Percentiles rank a stretch among this genome's conserved stretches.
These are phyloP conservation scores for Trichomonas tenax DNA, from an alignment of 208 protist species.

Conservation along the genomic window DNA sequence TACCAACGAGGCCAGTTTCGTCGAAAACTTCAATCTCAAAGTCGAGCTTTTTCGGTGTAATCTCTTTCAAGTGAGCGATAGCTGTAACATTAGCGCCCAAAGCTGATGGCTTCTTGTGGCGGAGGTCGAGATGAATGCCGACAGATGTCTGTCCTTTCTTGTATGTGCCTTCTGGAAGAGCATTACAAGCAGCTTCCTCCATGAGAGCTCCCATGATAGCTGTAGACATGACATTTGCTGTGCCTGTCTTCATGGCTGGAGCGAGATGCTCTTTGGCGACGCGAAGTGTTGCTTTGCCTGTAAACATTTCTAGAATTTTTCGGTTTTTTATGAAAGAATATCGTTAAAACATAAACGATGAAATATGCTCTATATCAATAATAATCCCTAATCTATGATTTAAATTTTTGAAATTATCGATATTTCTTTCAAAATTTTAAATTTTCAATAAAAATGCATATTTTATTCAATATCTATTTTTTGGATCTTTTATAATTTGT, in stretches of 20 bases:
- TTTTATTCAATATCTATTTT: no score
- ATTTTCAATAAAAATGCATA: no score
- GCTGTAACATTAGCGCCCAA: neutral
- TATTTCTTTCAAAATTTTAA: no score
- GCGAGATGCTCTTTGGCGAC: neutral
- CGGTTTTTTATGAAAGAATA: no score
- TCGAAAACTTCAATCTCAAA: conserved; percentile 9
- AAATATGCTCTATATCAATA: no score
- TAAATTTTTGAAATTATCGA: no score
- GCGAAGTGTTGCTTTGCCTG: neutral
- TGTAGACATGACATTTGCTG: neutral
- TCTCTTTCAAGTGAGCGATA: neutral
- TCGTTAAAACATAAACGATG: no score
- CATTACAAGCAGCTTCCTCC: conserved; percentile 15
- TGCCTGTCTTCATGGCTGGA: neutral
- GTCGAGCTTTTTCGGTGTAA: neutral
- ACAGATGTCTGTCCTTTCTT: neutral
- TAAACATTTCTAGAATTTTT: neutral
- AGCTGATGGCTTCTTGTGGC: neutral
- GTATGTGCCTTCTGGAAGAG: neutral
- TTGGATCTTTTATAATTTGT: no score
- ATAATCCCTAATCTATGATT: no score
- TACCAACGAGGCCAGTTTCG: neutral
- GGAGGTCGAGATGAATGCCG: neutral
- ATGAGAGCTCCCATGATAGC: neutral